A percentile compares a stretch with the other conserved stretches of the same genome.
These are phyloP conservation scores for Oropetium thomaeum DNA, from an alignment of 176 grass and related monocot species.

Conservation along the genomic window DNA sequence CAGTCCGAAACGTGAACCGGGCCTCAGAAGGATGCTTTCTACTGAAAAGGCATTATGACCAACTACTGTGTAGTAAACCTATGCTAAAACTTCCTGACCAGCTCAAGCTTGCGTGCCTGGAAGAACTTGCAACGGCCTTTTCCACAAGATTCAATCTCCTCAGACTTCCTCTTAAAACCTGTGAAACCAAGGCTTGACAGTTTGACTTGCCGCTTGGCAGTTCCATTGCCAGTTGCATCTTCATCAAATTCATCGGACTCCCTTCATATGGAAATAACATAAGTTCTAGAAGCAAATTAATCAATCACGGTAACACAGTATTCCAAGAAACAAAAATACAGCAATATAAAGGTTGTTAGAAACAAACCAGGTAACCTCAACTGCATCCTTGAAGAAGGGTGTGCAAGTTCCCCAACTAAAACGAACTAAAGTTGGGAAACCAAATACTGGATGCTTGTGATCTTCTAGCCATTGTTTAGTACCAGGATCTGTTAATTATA, in stretches of 20 bases:
- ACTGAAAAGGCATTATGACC: not conserved
- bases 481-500: slow-evolving; percentile 55
- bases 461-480: slow-evolving; percentile 87
- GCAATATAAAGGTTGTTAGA: not conserved
- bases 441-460: slow-evolving; percentile 79
- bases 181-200: slow-evolving; percentile 77
- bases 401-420: slow-evolving; percentile 97
- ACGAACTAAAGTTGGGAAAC: slow-evolving; percentile 85
- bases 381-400: slow-evolving; percentile 60
- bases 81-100: slow-evolving; percentile 60
- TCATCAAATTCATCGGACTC: slow-evolving; percentile 82
- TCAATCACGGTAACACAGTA: not conserved
- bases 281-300: not conserved
- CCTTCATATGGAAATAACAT: slow-evolving; percentile 36
- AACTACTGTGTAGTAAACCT: not conserved
- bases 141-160: slow-evolving; percentile 87
- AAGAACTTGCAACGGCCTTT: slow-evolving; percentile 94
- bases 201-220: slow-evolving; percentile 65
- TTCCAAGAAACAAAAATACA: not conserved
- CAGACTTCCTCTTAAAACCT: slow-evolving; percentile 69
- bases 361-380: slow-evolving; percentile 78
- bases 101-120: slow-evolving; percentile 72
- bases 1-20: not conserved
- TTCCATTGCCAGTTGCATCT: slow-evolving; percentile 41
- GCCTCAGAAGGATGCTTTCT: not conserved